A percentile compares a stretch with the other conserved stretches of the same genome.
These are phyloP conservation scores for Fistulinella cinereoalba DNA, from an alignment of 1,284 basidiomycete genomes.

Conservation along the genomic window DNA sequence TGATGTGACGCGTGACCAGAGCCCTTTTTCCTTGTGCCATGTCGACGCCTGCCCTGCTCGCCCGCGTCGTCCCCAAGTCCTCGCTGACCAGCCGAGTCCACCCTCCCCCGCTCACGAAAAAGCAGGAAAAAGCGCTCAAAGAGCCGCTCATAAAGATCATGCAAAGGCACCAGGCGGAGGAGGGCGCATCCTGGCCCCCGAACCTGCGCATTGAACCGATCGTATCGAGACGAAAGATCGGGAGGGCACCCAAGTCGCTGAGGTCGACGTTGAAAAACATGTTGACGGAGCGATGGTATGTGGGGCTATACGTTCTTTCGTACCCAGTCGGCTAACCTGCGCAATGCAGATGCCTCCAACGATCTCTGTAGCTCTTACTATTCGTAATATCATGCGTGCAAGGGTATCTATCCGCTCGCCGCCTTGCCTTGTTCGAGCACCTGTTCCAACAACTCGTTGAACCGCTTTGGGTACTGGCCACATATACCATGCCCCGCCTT, in stretches of 20 bases:
- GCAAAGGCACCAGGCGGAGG: constrained; percentile 37
- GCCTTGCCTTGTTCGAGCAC: constrained; percentile 53
- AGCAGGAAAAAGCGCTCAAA: constrained; percentile 32
- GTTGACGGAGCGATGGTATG: constrained; percentile 40
- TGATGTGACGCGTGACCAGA: constrained; percentile 17
- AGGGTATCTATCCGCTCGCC: neutral
- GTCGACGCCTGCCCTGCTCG: constrained; percentile 30
- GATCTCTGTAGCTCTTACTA: too few relatives aligned
- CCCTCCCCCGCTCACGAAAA: constrained; percentile 30
- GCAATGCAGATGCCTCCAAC: neutral
- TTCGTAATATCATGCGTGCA: too few relatives aligned
- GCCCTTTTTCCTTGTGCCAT: neutral
- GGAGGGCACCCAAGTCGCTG: constrained; percentile 35
- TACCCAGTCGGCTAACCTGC: too few relatives aligned
- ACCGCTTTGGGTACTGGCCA: constrained; percentile 48
- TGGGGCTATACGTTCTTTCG: too few relatives aligned
- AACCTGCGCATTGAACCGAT: constrained; percentile 47
- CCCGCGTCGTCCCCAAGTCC: constrained; percentile 42
- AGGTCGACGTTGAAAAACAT: constrained; percentile 37
- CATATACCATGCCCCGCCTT: constrained; percentile 69
- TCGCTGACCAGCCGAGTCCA: constrained; percentile 25
- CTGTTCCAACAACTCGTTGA: constrained; percentile 59
- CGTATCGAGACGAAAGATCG: constrained; percentile 36
- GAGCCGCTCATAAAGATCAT: constrained; percentile 40
- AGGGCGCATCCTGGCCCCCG: constrained; percentile 38